phyloP scores from a whole-genome alignment of 345 rosid species.

The Eucalyptus camaldulensis region DNA sequence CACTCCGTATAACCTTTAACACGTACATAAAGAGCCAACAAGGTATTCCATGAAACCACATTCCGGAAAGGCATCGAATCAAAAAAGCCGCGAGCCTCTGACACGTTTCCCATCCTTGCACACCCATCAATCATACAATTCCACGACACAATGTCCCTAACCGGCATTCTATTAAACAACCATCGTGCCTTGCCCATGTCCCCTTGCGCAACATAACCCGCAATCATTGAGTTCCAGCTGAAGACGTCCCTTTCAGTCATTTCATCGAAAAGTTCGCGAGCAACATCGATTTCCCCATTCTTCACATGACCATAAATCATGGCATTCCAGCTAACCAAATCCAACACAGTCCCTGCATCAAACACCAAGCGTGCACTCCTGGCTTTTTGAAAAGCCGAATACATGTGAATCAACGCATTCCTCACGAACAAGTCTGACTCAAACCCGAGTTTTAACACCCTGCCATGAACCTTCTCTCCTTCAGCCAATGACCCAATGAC shows the following conservation, averaged over 20 bases:
- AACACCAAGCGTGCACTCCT: constrained; percentile 5
- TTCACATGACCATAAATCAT: constrained; percentile 13
- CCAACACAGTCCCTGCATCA: constrained; percentile 7
- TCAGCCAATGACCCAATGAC: constrained; percentile 17
- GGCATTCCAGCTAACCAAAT: constrained; percentile 16
- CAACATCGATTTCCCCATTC: constrained; percentile 8
- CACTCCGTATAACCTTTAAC: constrained; percentile 34
- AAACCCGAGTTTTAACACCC: constrained; percentile 2
- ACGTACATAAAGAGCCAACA: constrained; percentile 39
- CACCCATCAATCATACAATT: constrained; percentile 17
- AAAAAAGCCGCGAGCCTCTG: constrained; percentile 5
- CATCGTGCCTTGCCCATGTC: constrained; percentile 5
- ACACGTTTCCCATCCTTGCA: constrained; percentile 3
- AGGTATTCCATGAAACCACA: constrained; percentile 16
- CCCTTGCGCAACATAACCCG: background rate
- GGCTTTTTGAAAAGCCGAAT: constrained; percentile 3
- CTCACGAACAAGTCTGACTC: constrained; percentile 12
- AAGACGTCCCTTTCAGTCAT: constrained; percentile 13
- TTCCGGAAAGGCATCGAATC: constrained; percentile 6
- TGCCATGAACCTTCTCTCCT: constrained; percentile 9
- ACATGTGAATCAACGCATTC: constrained; percentile 7
- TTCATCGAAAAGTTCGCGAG: constrained; percentile 30
- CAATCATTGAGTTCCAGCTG: constrained; percentile 12
- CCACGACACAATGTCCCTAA: constrained; percentile 7
- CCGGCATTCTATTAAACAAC: constrained; percentile 10